phyloP scores from a whole-genome alignment of 768 basidiomycete genomes.

The Lactifluus subvellereus region DNA sequence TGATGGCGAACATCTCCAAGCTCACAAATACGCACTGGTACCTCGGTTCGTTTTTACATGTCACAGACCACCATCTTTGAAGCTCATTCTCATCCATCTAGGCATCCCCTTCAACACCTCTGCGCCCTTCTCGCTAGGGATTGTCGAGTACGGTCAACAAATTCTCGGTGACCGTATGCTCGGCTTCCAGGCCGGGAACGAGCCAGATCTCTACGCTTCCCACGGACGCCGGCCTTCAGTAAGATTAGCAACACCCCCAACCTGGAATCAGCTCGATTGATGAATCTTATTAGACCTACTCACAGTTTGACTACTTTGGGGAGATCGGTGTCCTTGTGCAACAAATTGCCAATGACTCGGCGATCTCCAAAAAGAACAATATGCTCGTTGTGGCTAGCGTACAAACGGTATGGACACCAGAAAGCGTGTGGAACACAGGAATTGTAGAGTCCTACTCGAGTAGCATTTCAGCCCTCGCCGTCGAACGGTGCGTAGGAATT shows the following conservation, averaged over 20 bases:
- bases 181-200: conserved; percentile 69
- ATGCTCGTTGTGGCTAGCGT: conserved; percentile 20
- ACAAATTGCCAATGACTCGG: conserved; percentile 13
- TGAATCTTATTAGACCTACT: background rate
- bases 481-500: conserved; percentile 18
- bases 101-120: conserved; percentile 63
- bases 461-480: conserved; percentile 11
- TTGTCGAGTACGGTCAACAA: conserved; percentile 50
- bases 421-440: conserved; percentile 22
- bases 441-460: conserved; percentile 7
- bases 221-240: conserved; percentile 18
- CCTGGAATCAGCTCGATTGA: background rate
- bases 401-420: conserved; percentile 13
- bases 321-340: conserved; percentile 26
- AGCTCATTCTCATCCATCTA: conserved; percentile 18
- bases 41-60: conserved; percentile 35
- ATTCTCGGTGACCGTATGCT: conserved; percentile 60
- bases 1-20: conserved; percentile 53
- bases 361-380: conserved; percentile 12
- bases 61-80: background rate
- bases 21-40: conserved; percentile 62
- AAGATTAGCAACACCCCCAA: background rate
- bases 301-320: conserved; percentile 32
- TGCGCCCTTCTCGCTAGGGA: conserved; percentile 43
- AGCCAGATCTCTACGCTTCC: conserved; percentile 65